Percentiles rank a stretch among this genome's conserved stretches.
Evolutionary conservation across 352 stramenopile species (phyloP).

Genomic region (Phytophthora tubulina): DNA sequence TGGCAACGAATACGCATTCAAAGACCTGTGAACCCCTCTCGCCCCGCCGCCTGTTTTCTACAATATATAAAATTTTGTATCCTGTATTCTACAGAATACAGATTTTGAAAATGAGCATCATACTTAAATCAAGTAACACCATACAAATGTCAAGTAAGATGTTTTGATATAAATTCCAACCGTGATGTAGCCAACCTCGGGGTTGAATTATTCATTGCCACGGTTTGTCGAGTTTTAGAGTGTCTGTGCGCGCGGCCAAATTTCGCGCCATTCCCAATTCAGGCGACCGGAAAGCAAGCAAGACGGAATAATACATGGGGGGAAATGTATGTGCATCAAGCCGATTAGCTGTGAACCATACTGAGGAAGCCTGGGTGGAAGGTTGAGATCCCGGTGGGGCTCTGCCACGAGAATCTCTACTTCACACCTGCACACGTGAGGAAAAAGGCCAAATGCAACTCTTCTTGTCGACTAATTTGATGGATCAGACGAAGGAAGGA

Average conservation of each 20-base stretch:
- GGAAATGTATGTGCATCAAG: background rate
- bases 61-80: background rate
- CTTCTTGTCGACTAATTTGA: slow-evolving; percentile 15
- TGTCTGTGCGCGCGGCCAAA: background rate
- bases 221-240: background rate
- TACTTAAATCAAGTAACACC: background rate
- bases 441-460: slow-evolving; percentile 9
- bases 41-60: background rate
- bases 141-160: background rate
- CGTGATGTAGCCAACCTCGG: slow-evolving; percentile 5
- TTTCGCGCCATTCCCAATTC: slow-evolving; percentile 11
- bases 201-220: background rate
- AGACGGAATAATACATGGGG: background rate
- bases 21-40: background rate
- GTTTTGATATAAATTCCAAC: background rate
- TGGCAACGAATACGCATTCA: too few relatives aligned
- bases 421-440: slow-evolving; percentile 2
- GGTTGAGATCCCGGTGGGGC: slow-evolving; percentile 3
- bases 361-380: slow-evolving; percentile 4
- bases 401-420: slow-evolving; percentile 1
- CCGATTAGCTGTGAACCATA: background rate
- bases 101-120: background rate
- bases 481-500: slow-evolving; percentile 6
- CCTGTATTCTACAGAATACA: background rate
- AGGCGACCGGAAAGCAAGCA: background rate